Base-by-base conservation (phyloP, 331 rosid species). In the Telfairia occidentalis region DNA sequence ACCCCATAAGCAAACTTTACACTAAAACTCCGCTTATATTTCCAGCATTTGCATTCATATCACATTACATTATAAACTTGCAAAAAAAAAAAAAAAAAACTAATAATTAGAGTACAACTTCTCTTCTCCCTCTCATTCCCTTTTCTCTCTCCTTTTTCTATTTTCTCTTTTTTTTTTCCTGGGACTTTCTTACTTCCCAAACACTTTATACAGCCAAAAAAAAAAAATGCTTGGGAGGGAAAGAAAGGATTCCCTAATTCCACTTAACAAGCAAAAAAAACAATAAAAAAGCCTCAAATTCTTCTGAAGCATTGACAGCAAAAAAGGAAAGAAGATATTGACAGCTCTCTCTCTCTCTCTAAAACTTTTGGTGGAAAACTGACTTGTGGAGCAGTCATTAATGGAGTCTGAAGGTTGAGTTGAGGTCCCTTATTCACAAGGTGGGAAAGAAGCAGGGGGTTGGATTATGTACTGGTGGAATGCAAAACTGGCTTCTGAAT, bases 181-280 rank as follows among this genome's bases (percentile, higher is more conserved):
- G 45, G 75, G 42, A 15, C 11, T 71, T 71, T 71, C 76, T 71
- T 60, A 48, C 76, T 30, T 48, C 76, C 76, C 76, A 48, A 71
- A 48, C 76, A 48, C 74, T 42, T 69, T 26, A 29, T 69, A 71
- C 29, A 29, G 9, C 55, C n/a, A n/a, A n/a, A 29, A 49, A 45
- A 71, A 69, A 2, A 48, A 71, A 70, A 71, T 7, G 29, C 2
- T 18, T 71, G 28, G 75, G 75, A 46, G 59, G 59, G 55, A 71
- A 71, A 29, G 28, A 45, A 71, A 71, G 29, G 52, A 48, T 71
- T 48, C 26, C 60, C 76, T 48, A 18, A 71, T 71, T 71, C 43
- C 60, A 13, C 34, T 52, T 23, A 64, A 59, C 66, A 29, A 29
- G 1, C 6, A 59, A 58, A 58, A 58, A 29, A 59, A 30, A 4